A percentile compares a stretch with the other conserved stretches of the same genome.
These are phyloP conservation scores for Endoconidiophora polonica DNA, from an alignment of 2,329 filamentous ascomycete species.

Conservation along the genomic window DNA sequence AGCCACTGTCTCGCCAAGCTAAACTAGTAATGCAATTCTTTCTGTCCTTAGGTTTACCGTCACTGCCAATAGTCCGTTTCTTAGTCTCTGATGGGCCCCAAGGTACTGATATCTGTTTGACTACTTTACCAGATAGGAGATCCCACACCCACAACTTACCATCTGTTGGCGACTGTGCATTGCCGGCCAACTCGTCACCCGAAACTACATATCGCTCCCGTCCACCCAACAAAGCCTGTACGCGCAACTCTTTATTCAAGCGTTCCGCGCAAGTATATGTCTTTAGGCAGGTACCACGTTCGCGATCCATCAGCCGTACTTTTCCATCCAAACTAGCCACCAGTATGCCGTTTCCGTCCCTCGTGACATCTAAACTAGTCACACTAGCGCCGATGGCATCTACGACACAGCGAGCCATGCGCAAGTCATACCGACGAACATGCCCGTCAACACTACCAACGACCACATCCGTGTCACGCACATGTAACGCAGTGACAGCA, in stretches of 20 bases:
- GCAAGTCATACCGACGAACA: slow-evolving; percentile 65
- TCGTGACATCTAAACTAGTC: slow-evolving; percentile 57
- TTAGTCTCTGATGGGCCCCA: slow-evolving; percentile 36
- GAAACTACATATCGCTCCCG: slow-evolving; percentile 64
- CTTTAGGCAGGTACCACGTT: slow-evolving; percentile 55
- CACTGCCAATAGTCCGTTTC: slow-evolving; percentile 38
- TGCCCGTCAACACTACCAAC: slow-evolving; percentile 72
- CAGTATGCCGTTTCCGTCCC: slow-evolving; percentile 57
- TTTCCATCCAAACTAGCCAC: slow-evolving; percentile 61
- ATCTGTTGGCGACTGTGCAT: slow-evolving; percentile 14
- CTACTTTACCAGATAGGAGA: slow-evolving; percentile 52
- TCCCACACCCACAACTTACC: slow-evolving; percentile 71
- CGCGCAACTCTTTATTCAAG: slow-evolving; percentile 53
- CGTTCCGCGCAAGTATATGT: slow-evolving; percentile 44
- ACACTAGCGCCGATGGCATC: slow-evolving; percentile 57
- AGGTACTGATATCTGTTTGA: slow-evolving; percentile 42
- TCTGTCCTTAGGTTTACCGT: slow-evolving; percentile 42
- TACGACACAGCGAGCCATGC: slow-evolving; percentile 51
- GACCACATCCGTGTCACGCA: slow-evolving; percentile 41
- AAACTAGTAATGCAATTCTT: slow-evolving; percentile 45
- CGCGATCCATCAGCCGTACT: slow-evolving; percentile 65
- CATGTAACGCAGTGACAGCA: slow-evolving; percentile 36
- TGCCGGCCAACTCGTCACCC: slow-evolving; percentile 50
- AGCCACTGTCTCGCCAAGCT: slow-evolving; percentile 44
- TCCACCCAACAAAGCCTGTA: slow-evolving; percentile 58